Base-by-base conservation (phyloP, 78 protist genomes). In the Monosiga brevicollis region DNA sequence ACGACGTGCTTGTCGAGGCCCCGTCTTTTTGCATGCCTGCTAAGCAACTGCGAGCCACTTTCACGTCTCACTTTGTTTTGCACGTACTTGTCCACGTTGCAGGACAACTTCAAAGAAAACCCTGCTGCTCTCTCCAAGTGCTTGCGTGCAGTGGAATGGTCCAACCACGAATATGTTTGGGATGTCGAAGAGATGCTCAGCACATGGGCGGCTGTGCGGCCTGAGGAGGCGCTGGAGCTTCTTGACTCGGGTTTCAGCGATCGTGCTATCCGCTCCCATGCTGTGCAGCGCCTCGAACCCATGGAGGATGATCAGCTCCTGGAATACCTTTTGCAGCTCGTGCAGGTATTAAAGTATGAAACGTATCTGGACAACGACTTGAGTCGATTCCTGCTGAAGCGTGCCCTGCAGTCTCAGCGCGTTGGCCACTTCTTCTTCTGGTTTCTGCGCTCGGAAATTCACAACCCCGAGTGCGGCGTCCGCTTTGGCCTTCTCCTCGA, bases 341-440 rank as follows among this genome's bases (percentile, higher is more conserved):
- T 86, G 3, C 89, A 89, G 62, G 94, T 76, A 1, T 83, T 94
- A 71, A 94, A 94, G 80, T 90, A 87, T 75, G 96, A 94, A 82
- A 2, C 79, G 15, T 83, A 87, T 62, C 94, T 93, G 49, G 88
- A 92, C 77, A 42, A 78, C 0, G 54, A 89, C n/a, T 88, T 94
- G 26, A 92, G 94, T 1, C 87, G 90, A 3, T 85, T 90, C 54
- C 84, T 94, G 62, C 85, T 94, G 32, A 10, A 42, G 10, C 90
- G 96, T 0, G 87, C 93, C 2, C 85, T 92, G 34, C 1, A 9
- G 24, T 39, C 0, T 70, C 81, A 90, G 6, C 75, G 54, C 25
- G 11, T 41, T 25, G 55, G 89, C 1, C 95, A 91, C 29, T 89
- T 78, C 73, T 32, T 94, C 35, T 92, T 94, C 78, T 92, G 96